A percentile compares a stretch with the other conserved stretches of the same genome.
These are phyloP conservation scores for Fagus crenata DNA, from an alignment of 306 rosid genomes.

Conservation along the genomic window DNA sequence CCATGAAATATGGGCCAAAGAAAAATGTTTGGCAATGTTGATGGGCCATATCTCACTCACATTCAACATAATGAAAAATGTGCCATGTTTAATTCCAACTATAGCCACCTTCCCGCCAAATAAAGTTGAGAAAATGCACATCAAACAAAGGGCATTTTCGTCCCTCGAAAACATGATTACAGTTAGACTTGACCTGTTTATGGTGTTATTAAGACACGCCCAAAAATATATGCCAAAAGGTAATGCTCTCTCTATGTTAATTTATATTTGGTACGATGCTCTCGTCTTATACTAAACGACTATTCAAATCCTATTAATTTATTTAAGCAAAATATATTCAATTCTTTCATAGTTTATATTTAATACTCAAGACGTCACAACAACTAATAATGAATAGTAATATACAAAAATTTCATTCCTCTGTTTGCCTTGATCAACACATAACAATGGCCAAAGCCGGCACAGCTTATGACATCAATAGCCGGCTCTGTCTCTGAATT, in stretches of 20 bases:
- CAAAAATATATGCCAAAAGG: constrained; percentile 21
- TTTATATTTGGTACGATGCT: not conserved
- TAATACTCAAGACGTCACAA: not conserved
- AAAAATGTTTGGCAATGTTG: not conserved
- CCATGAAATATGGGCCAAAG: not conserved
- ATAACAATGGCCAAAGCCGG: constrained; percentile 46
- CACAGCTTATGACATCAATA: constrained; percentile 36
- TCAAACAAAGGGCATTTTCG: not conserved
- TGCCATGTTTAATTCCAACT: not conserved
- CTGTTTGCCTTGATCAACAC: constrained; percentile 46
- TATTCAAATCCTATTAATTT: constrained; percentile 8
- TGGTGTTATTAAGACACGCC: not conserved
- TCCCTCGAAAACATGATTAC: not conserved
- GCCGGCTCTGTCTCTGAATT: constrained; percentile 20
- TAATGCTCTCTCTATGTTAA: not conserved
- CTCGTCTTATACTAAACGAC: constrained; percentile 16
- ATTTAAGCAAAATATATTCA: not conserved
- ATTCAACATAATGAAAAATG: no score
- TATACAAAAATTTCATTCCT: constrained; percentile 36
- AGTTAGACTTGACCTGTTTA: not conserved
- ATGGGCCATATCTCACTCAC: no score
- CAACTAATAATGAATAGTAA: constrained; percentile 27
- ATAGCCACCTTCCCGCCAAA: not conserved
- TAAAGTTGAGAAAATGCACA: not conserved
- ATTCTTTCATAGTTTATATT: not conserved